Base-by-base conservation (phyloP, 768 basidiomycete species). In the Psilocybe subaeruginosa region DNA sequence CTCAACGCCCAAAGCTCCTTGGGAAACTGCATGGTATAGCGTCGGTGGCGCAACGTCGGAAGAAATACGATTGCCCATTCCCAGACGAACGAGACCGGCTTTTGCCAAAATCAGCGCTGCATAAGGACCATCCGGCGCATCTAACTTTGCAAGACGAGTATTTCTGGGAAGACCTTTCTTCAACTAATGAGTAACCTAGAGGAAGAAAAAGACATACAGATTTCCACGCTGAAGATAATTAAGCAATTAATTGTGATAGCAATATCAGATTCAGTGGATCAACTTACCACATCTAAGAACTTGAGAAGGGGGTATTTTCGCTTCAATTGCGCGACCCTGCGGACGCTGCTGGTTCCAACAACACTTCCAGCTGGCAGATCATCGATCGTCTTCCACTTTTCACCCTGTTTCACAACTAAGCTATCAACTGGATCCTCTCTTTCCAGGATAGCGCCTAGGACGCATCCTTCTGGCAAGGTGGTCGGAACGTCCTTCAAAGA, bases 401-500 rank as follows among this genome's bases (percentile, higher is more conserved):
- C 70, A 3, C 91, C 95, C 55, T 83, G 76, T 78, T 91, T 94
- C 56, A 97, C 88, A 37, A 99, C 92, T 56, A 99, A 72, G 53
- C 90, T 90, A 70, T 99, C 97, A 56, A 89, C 85, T 0, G 92
- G 92, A 73, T 96, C 89, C 74, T 95, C 97, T 58, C 97, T 77
- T 73, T 94, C 85, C 61, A 94, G 71, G 63, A 98, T 88, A 3
- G 91, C 95, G 7, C 86, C 93, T 51, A 99, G 82, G 68, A 88
- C 82, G 74, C 93, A 98, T 3, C 93, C 93, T 0, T 85, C 85
- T 0, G 94, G 93, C 31, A 99, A 79, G 5, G 80, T 80, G 1
- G 97, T 99, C 3, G 97, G 97, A 33, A 98, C 86, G 72, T 99
- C 97, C 74, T 99, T 99, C 67, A 93, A 79, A 37, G 85, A 88